These are phyloP conservation scores for Epichloe sp. DNA, from an alignment of 2,329 filamentous ascomycete genomes.

Conservation along the genomic window DNA sequence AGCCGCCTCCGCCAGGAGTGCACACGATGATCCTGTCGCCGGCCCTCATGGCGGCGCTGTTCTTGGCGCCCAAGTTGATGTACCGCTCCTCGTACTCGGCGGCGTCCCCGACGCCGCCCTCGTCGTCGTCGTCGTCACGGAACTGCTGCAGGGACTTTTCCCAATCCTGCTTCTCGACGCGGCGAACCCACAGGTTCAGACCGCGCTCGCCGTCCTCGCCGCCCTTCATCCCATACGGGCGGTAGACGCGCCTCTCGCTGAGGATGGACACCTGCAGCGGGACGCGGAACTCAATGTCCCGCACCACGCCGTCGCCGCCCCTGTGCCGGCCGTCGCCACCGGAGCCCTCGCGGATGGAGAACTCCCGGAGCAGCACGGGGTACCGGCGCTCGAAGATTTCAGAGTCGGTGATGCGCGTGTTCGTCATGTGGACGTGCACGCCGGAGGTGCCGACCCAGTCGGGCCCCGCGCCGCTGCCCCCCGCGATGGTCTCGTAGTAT, in stretches of 20 bases:
- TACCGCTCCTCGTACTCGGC: constrained; percentile 44
- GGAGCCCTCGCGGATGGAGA: constrained; percentile 49
- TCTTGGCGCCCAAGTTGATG: constrained; percentile 68
- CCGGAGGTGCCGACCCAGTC: constrained; percentile 30
- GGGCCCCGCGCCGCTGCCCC: constrained; percentile 57
- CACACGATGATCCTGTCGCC: constrained; percentile 67
- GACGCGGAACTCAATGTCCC: constrained; percentile 69
- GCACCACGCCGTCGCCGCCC: constrained; percentile 61
- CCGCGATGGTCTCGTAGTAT: constrained; percentile 48
- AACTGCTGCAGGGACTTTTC: constrained; percentile 30
- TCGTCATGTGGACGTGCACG: constrained; percentile 50
- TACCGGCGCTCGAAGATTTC: constrained; percentile 40
- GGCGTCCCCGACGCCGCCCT: constrained; percentile 18
- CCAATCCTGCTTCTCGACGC: constrained; percentile 45
- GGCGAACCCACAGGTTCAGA: constrained; percentile 76
- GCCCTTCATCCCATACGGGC: constrained; percentile 55
- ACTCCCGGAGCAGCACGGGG: constrained; percentile 59
- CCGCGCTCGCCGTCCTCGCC: constrained; percentile 69
- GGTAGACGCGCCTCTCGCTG: constrained; percentile 64
- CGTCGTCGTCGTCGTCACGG: constrained; percentile 20
- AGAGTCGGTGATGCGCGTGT: constrained; percentile 57
- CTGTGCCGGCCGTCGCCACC: constrained; percentile 52
- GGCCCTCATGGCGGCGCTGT: constrained; percentile 61
- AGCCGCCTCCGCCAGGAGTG: constrained; percentile 70
- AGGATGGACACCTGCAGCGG: constrained; percentile 67